These are phyloP conservation scores for Usnea hakonensis DNA, from an alignment of 495 filamentous ascomycete species.

Conservation along the genomic window DNA sequence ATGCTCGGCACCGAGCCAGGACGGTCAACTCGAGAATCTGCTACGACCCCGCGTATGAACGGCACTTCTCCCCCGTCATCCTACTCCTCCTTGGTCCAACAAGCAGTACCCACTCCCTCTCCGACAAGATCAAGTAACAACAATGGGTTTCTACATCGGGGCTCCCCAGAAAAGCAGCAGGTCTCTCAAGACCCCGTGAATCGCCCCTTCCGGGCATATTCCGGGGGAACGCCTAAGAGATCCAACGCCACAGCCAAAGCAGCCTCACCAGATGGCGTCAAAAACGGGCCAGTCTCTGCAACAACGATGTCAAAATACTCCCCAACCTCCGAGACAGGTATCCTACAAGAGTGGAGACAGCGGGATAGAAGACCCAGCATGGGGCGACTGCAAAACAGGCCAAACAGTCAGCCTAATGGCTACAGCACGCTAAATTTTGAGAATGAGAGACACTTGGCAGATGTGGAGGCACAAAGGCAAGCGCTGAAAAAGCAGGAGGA, in stretches of 20 bases:
- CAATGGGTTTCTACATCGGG: conserved; percentile 57
- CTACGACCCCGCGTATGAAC: conserved; percentile 25
- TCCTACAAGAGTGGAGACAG: conserved; percentile 1
- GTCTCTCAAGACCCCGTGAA: conserved; percentile 30
- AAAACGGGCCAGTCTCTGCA: conserved; percentile 31
- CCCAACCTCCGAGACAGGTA: conserved; percentile 9
- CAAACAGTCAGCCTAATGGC: conserved; percentile 19
- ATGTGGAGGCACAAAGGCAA: conserved; percentile 5
- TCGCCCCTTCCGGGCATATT: conserved; percentile 39
- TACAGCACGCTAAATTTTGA: not conserved
- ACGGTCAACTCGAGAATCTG: conserved; percentile 51
- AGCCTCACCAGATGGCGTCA: conserved; percentile 27
- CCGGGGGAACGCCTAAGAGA: conserved; percentile 33
- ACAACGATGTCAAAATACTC: conserved; percentile 12
- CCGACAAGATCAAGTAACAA: conserved; percentile 46
- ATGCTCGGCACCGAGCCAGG: conserved; percentile 65
- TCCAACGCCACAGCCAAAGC: conserved; percentile 14
- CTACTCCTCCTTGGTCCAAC: conserved; percentile 4
- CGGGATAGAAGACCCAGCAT: conserved; percentile 14
- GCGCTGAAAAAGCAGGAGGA: conserved; percentile 1
- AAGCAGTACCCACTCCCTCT: conserved; percentile 44
- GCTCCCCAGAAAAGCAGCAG: conserved; percentile 60
- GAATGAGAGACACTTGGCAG: conserved; percentile 1
- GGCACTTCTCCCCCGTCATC: conserved; percentile 11
- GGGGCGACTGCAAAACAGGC: conserved; percentile 2